A percentile compares a stretch with the other conserved stretches of the same genome.
These are phyloP conservation scores for Scedosporium aurantiacum DNA, from an alignment of 2,329 filamentous ascomycete species.

Conservation along the genomic window DNA sequence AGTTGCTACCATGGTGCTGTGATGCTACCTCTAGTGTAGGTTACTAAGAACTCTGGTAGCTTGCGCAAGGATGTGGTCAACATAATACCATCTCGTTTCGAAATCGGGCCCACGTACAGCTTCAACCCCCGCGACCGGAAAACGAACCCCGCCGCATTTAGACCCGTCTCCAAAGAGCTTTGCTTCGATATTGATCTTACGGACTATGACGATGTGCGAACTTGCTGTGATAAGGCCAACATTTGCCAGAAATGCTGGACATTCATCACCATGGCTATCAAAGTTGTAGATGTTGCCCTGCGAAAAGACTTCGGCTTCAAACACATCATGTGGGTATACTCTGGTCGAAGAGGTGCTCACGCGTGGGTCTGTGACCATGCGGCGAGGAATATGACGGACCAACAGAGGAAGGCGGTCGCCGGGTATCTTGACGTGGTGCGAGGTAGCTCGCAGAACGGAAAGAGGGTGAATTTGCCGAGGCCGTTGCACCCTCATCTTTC, in stretches of 20 bases:
- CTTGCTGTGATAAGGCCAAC: conserved; percentile 85
- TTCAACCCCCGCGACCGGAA: conserved; percentile 92
- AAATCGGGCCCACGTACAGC: conserved; percentile 95
- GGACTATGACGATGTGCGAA: conserved; percentile 94
- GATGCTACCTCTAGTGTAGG: neutral
- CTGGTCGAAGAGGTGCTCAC: conserved; percentile 89
- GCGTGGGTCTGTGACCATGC: conserved; percentile 95
- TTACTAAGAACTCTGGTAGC: conserved; percentile 24
- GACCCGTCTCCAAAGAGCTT: conserved; percentile 80
- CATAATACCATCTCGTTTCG: conserved; percentile 85
- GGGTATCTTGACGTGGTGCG: conserved; percentile 85
- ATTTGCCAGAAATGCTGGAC: conserved; percentile 94
- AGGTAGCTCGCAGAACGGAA: conserved; percentile 75
- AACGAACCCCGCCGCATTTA: conserved; percentile 71
- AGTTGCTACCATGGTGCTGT: conserved; percentile 7
- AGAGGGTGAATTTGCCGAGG: conserved; percentile 72
- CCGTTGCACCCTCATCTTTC: conserved; percentile 83
- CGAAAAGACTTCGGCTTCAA: conserved; percentile 93
- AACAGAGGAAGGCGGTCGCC: conserved; percentile 72
- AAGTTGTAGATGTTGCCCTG: conserved; percentile 77
- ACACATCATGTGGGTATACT: conserved; percentile 98
- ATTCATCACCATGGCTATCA: conserved; percentile 96
- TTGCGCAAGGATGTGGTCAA: conserved; percentile 85
- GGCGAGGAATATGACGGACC: conserved; percentile 74
- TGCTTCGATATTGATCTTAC: conserved; percentile 99